phyloP scores from a whole-genome alignment of 2,329 filamentous ascomycete genomes.

The Ophiosphaerella herpotricha region DNA sequence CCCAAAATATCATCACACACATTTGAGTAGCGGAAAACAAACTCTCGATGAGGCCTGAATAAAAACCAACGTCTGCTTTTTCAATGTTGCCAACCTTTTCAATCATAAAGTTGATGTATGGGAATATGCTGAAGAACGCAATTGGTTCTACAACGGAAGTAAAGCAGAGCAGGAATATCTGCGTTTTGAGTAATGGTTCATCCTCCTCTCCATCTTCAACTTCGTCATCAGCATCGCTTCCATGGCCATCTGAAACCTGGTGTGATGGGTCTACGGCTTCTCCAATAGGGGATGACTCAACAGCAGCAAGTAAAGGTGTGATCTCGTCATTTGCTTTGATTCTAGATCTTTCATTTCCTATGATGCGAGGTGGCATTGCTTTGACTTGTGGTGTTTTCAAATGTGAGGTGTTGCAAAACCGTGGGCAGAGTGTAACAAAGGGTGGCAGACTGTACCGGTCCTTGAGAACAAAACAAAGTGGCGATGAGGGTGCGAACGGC shows the following conservation, averaged over 20 bases:
- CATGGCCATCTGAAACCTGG: slow-evolving; percentile 3
- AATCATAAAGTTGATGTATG: slow-evolving; percentile 80
- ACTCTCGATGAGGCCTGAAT: slow-evolving; percentile 72
- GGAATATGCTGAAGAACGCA: slow-evolving; percentile 83
- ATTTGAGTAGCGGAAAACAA: slow-evolving; percentile 78
- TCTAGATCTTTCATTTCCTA: not conserved
- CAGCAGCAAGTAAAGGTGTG: slow-evolving; percentile 33
- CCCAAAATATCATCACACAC: slow-evolving; percentile 77
- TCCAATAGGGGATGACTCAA: slow-evolving; percentile 18
- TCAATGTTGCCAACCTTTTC: slow-evolving; percentile 65
- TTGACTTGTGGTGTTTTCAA: not conserved
- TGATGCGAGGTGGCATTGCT: not conserved
- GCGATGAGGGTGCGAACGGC: no score
- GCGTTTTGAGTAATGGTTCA: slow-evolving; percentile 45
- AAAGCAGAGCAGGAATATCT: slow-evolving; percentile 75
- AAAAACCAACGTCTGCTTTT: slow-evolving; percentile 75
- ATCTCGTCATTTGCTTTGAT: slow-evolving; percentile 25
- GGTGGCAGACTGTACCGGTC: no score
- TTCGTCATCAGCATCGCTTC: slow-evolving; percentile 2
- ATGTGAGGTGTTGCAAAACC: no score
- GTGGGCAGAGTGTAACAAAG: no score
- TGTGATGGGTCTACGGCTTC: slow-evolving; percentile 12
- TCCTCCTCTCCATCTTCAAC: slow-evolving; percentile 26
- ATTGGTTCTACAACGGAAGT: slow-evolving; percentile 74
- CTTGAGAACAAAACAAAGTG: no score